These are phyloP conservation scores for Durotheca rogersii DNA, from an alignment of 495 filamentous ascomycete genomes.

Conservation along the genomic window DNA sequence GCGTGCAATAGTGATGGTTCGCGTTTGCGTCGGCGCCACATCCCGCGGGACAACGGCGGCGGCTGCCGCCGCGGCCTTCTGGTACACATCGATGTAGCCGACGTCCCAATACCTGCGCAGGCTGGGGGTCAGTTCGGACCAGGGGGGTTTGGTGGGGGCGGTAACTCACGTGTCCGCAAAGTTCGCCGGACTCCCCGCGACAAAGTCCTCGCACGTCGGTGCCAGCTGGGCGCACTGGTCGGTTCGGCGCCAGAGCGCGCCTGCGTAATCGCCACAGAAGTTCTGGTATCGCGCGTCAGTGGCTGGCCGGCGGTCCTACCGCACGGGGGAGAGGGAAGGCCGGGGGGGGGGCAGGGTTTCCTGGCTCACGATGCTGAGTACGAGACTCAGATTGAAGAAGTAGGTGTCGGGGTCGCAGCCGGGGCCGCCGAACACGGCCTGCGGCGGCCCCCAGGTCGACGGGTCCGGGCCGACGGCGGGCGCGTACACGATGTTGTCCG, in stretches of 20 bases:
- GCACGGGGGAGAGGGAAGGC: too few species aligned
- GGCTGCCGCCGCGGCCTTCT: conserved; percentile 33
- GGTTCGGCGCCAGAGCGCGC: conserved; percentile 54
- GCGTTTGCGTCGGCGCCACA: conserved; percentile 22
- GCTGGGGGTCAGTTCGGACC: too few species aligned
- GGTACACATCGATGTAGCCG: conserved; percentile 65
- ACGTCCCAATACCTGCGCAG: conserved; percentile 70
- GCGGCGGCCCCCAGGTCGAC: conserved; percentile 60
- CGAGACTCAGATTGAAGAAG: conserved; percentile 37
- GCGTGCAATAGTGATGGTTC: conserved; percentile 27
- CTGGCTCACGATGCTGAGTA: conserved; percentile 33
- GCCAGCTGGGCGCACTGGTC: conserved; percentile 44
- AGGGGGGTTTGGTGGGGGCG: too few species aligned
- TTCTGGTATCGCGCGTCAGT: conserved; percentile 24
- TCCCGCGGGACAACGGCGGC: conserved; percentile 8
- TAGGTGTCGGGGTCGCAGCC: conserved; percentile 25
- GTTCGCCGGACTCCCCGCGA: conserved; percentile 58
- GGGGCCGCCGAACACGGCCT: conserved; percentile 33
- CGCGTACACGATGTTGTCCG: conserved; percentile 49
- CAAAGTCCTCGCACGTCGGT: conserved; percentile 61
- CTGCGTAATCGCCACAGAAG: conserved; percentile 92
- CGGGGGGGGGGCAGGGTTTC: too few species aligned
- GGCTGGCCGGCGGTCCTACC: too few species aligned
- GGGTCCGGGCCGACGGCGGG: conserved; percentile 58
- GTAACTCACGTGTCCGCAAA: conserved; percentile 52